Percentiles rank a stretch among this genome's conserved stretches.
These are phyloP conservation scores for Kodamaea derodonti DNA, from an alignment of 1,139 yeast species.

Conservation along the genomic window DNA sequence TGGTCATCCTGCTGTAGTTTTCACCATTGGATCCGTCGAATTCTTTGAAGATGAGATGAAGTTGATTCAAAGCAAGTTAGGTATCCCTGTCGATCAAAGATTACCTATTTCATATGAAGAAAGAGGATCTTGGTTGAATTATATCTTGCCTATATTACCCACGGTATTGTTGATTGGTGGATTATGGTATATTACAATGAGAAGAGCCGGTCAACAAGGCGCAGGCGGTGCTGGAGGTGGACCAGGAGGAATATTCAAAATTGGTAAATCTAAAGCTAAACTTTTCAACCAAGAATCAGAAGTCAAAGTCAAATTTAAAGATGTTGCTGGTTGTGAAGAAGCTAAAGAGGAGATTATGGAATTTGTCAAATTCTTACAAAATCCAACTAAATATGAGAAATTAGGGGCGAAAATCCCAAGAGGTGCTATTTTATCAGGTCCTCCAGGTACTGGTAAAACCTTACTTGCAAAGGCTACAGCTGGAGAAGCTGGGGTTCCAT, in stretches of 20 bases:
- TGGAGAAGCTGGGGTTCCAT: slow-evolving; percentile 83
- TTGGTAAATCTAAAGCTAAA: slow-evolving; percentile 68
- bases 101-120: slow-evolving; percentile 64
- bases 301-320: slow-evolving; percentile 68
- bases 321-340: slow-evolving; percentile 82
- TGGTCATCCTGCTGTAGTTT: slow-evolving; percentile 47
- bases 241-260: slow-evolving; percentile 58
- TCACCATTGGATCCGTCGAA: slow-evolving; percentile 72
- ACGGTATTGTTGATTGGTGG: slow-evolving; percentile 70
- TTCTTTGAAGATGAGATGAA: slow-evolving; percentile 67
- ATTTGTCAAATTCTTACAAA: slow-evolving; percentile 72
- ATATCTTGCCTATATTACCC: slow-evolving; percentile 61
- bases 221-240: slow-evolving; percentile 47
- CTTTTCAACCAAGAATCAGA: slow-evolving; percentile 68
- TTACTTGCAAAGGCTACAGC: slow-evolving; percentile 79
- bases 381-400: slow-evolving; percentile 69
- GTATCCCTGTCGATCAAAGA: slow-evolving; percentile 56
- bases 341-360: slow-evolving; percentile 85
- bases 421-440: slow-evolving; percentile 80
- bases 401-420: slow-evolving; percentile 82
- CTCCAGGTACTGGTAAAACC: slow-evolving; percentile 88
- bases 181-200: slow-evolving; percentile 62
- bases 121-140: slow-evolving; percentile 54
- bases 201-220: slow-evolving; percentile 47
- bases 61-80: slow-evolving; percentile 56